Base-by-base conservation (phyloP, 2,329 filamentous ascomycete species). In the Penicillium brevicompactum region DNA sequence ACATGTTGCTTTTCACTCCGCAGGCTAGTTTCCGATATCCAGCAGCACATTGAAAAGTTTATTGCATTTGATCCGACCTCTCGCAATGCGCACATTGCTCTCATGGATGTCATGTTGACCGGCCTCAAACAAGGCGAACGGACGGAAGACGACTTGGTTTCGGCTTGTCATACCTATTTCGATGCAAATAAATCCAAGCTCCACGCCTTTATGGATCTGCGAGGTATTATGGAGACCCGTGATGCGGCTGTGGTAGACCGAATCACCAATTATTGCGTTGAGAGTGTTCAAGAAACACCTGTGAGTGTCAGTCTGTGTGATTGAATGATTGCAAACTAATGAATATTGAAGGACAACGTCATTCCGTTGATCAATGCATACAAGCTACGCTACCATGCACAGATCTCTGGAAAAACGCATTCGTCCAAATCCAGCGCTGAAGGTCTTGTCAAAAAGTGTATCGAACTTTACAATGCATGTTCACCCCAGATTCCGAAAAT, bases 161-260 rank as follows among this genome's bases (percentile, higher is more conserved):
- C 65, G 40, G 70, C 65, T 14, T 79, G 73, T 51, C 67, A 73
- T 51, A 58, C 67, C 40, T 80, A 80, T 60, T 75, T 76, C 53
- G 66, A 76, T 37, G 61, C 60, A 7, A 75, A 76, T 58, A 72
- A 72, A 14, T 65, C 66, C 43, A 80, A 79, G 55, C 66, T 76
- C 21, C 78, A 77, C 58, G 78, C 76, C 54, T 80, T 79, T 49
- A 67, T 70, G 49, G 78, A 80, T 57, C 56, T 80, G 22, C 67
- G 69, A 54, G 67, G 62, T 42, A 73, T 77, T 50, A 46, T 74
- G 3, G 58, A 60, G 41, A 61, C 57, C 30, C 61, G 74, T 40
- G 66, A 67, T 34, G 51, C 60, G 13, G 53, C 58, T 1, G 53
- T 70, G 52, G 51, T 59, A 7, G 41, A 46, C 11, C 34, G 42